These are phyloP conservation scores for Ministeria vibrans DNA, from an alignment of 78 protist species.

Conservation along the genomic window DNA sequence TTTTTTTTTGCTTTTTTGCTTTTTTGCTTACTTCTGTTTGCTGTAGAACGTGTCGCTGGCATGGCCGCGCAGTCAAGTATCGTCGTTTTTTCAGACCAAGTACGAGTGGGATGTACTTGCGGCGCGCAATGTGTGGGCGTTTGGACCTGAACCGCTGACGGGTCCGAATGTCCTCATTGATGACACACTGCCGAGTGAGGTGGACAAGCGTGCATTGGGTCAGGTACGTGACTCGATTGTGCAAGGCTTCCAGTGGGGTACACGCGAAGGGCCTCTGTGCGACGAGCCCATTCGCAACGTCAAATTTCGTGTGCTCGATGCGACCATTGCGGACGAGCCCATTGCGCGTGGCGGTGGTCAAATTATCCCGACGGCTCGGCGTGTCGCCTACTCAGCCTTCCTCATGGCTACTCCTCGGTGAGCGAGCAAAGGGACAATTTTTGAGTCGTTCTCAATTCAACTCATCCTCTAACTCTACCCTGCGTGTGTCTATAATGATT, in stretches of 20 bases:
- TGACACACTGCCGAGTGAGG: conserved; percentile 87
- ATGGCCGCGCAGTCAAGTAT: conserved; percentile 46
- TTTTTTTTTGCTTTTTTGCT: too few species aligned
- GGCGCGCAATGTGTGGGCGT: conserved; percentile 93
- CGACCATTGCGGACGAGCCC: conserved; percentile 63
- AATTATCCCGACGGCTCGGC: conserved; percentile 85
- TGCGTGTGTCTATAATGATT: conserved; percentile 43
- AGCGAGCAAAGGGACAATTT: not conserved
- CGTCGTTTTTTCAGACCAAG: conserved; percentile 63
- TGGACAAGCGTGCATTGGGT: conserved; percentile 55
- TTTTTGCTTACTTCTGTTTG: too few species aligned
- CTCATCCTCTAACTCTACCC: not conserved
- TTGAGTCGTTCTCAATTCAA: not conserved
- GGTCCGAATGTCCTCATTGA: conserved; percentile 89
- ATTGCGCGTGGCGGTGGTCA: conserved; percentile 77
- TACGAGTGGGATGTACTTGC: conserved; percentile 95
- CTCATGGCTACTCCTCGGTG: conserved; percentile 32
- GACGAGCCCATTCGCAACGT: conserved; percentile 82
- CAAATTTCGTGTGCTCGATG: conserved; percentile 76
- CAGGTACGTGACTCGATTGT: conserved; percentile 50
- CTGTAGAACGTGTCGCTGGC: conserved; percentile 22
- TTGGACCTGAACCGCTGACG: conserved; percentile 70
- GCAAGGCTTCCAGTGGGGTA: conserved; percentile 96
- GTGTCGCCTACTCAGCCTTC: conserved; percentile 80
- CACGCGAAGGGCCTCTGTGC: conserved; percentile 94